Percentiles rank a stretch among this genome's conserved stretches.
Evolutionary conservation across 441 rosid genomes (phyloP).

Genomic region (Cnidoscolus chayamansa): DNA sequence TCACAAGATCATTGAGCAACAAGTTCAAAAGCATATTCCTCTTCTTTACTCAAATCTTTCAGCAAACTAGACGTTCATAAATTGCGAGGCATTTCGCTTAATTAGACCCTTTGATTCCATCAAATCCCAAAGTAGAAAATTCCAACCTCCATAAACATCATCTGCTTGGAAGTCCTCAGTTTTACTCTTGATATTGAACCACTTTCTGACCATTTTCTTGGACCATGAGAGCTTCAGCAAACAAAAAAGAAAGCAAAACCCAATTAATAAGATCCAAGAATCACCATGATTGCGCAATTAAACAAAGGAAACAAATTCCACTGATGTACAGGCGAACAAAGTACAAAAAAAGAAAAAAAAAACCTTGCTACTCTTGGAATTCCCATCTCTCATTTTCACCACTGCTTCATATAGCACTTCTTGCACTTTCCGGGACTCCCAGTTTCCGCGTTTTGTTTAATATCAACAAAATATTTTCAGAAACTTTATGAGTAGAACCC

Average conservation of each 20-base stretch:
- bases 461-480: constrained; percentile 24
- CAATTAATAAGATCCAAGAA: constrained; percentile 23
- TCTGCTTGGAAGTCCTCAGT: constrained; percentile 85
- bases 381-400: constrained; percentile 44
- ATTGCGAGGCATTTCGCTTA: background rate
- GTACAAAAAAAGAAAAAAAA: constrained; percentile 2
- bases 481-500: constrained; percentile 18
- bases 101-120: constrained; percentile 2
- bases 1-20: constrained; percentile 21
- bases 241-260: constrained; percentile 9
- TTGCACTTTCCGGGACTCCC: constrained; percentile 20
- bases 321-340: constrained; percentile 7
- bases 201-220: constrained; percentile 87
- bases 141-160: constrained; percentile 58
- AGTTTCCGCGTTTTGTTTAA: constrained; percentile 19
- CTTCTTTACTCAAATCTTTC: constrained; percentile 15
- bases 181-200: constrained; percentile 88
- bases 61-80: constrained; percentile 18
- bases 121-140: background rate
- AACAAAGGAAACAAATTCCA: constrained; percentile 9
- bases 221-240: constrained; percentile 87
- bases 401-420: constrained; percentile 45
- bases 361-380: constrained; percentile 57
- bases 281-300: constrained; percentile 2
- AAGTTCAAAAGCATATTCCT: constrained; percentile 22